Evolutionary conservation across 192 early-diverging fungal genomes (phyloP).

Genomic region (Pilaira anomala): DNA sequence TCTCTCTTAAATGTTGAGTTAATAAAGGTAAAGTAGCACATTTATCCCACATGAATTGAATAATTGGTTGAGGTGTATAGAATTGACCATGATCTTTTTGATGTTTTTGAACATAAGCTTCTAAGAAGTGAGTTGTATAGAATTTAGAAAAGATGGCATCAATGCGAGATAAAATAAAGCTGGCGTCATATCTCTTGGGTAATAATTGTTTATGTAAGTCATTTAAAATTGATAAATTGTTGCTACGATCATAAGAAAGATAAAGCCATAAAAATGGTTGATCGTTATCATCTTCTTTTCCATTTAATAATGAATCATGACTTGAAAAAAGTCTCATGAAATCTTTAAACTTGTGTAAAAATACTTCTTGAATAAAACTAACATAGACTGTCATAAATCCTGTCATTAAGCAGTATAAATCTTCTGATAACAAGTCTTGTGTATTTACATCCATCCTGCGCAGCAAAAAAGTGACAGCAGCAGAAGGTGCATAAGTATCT

Average conservation of each 20-base stretch:
- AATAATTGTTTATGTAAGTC: slow-evolving; percentile 2
- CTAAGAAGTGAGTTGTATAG: slow-evolving; percentile 50
- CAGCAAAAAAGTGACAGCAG: slow-evolving; percentile 14
- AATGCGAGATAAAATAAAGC: slow-evolving; percentile 14
- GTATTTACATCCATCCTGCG: not conserved
- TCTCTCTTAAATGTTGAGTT: not conserved
- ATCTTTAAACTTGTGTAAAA: slow-evolving; percentile 12
- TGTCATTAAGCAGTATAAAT: slow-evolving; percentile 38
- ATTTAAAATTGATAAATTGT: not conserved
- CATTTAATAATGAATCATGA: slow-evolving; percentile 34
- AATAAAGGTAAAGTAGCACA: slow-evolving; percentile 1
- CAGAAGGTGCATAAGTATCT: slow-evolving; percentile 14
- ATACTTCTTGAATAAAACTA: slow-evolving; percentile 27
- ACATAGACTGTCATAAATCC: slow-evolving; percentile 48
- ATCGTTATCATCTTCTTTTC: slow-evolving; percentile 15
- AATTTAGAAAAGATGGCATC: slow-evolving; percentile 48
- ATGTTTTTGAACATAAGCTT: slow-evolving; percentile 46
- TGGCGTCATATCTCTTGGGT: slow-evolving; percentile 8
- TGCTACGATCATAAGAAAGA: not conserved
- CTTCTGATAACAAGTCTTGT: slow-evolving; percentile 2
- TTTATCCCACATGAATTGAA: slow-evolving; percentile 57
- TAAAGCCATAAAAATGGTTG: slow-evolving; percentile 27
- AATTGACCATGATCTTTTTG: slow-evolving; percentile 65
- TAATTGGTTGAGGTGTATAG: slow-evolving; percentile 52
- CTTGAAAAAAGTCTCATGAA: slow-evolving; percentile 37